Conservation (phyloP, 163 green algal species). For the Chlorella variabilis region DNA sequence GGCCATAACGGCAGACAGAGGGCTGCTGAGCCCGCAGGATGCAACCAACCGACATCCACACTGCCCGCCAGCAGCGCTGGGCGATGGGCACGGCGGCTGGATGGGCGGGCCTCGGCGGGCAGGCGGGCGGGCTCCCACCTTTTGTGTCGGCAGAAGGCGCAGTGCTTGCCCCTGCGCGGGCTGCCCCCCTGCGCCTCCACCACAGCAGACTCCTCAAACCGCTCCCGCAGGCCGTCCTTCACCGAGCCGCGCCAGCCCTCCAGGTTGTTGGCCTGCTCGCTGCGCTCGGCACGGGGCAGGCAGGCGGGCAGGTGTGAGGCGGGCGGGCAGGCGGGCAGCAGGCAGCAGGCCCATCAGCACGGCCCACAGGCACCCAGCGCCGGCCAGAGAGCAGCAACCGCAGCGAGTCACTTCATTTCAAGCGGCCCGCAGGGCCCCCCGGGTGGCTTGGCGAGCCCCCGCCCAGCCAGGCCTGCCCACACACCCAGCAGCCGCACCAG, state of each 20-base stretch:
- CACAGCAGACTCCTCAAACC: constrained; percentile 13
- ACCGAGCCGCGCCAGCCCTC: constrained; percentile 19
- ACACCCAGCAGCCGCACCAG: neutral
- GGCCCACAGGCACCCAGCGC: no score
- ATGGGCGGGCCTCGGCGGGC: no score
- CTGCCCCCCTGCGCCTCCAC: neutral
- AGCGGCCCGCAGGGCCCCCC: no score
- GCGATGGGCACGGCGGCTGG: no score
- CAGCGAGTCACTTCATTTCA: no score
- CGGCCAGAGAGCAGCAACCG: no score
- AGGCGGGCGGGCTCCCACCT: neutral
- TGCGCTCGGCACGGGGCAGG: neutral
- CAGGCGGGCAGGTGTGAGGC: neutral
- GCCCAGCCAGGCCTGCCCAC: neutral
- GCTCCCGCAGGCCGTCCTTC: neutral
- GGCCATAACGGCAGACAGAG: no score
- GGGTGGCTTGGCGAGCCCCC: no score
- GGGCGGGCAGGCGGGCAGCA: neutral
- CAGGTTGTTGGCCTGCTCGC: constrained; percentile 21
- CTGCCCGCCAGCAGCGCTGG: no score
- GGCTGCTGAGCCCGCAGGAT: no score
- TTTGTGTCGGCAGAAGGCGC: constrained; percentile 11
- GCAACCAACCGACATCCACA: no score
- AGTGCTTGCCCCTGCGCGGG: neutral
- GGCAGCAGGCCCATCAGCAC: neutral